Evolutionary conservation across 257 asterid genomes (phyloP), one percentile per base, ranked within the genome.

Genomic region (Agastache rugosa): DNA sequence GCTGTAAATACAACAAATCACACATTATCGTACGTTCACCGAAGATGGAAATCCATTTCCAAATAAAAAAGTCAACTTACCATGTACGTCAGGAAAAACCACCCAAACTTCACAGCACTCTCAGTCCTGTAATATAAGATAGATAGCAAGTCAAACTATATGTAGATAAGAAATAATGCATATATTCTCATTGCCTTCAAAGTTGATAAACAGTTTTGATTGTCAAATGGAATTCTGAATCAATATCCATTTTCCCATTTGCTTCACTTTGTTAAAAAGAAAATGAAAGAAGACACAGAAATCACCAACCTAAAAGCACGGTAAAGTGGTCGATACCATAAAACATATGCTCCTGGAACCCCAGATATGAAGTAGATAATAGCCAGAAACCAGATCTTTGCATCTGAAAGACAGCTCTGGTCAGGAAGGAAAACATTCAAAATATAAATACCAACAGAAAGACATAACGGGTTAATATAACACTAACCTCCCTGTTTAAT

Each of bases 271-370:
- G 34, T 23, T 14, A 53, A 6, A 48, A 65, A 68, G 61, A 55
- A 74, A 54, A 51, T 51, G 37, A 63, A 71, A 67, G n/a, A 23
- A 35, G 22, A 29, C 4, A 10, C 27, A 37, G 11, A 67, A 27
- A 47, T 25, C 14, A 48, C 80, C 22, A 75, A 87, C 99, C 98
- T 95, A 75, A 87, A 88, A 55, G 97, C 96, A 6, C 97, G 96
- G 84, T 95, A 95, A 66, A 95, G 96, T 64, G 99, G 99, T 70
- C 91, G 96, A 73, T 95, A 95, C 98, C 99, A 95, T 75, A 92
- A 54, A 61, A 92, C 88, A 71, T 95, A 95, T 70, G 93, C 97
- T 70, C 98, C 98, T 12, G 99, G 99, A 79, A 95, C 96, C 55
- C 94, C 99, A 34, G 98, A 62, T 79, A 95, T 86, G 84, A 95